Conservation (phyloP, 2,329 filamentous ascomycete species). For the Phyllosticta citriasiana region DNA sequence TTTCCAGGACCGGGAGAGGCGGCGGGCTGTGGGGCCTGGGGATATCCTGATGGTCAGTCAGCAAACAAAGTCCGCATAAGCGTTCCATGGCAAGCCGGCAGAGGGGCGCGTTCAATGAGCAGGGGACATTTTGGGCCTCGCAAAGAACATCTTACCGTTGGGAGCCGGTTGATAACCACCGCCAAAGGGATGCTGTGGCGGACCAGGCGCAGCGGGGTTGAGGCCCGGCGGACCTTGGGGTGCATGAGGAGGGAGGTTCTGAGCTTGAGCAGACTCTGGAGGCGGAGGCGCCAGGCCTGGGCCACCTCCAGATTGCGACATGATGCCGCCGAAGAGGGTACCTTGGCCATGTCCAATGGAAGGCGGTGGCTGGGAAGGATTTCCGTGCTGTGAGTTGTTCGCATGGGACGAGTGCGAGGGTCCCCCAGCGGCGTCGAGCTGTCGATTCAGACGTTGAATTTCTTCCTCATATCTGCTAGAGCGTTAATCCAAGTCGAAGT, state of each 20-base stretch:
- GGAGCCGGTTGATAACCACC: constrained; percentile 57
- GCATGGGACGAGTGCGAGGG: constrained; percentile 56
- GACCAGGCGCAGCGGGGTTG: constrained; percentile 42
- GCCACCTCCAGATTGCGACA: constrained; percentile 75
- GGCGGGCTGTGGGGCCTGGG: constrained; percentile 73
- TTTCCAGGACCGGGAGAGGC: constrained; percentile 72
- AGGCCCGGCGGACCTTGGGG: constrained; percentile 65
- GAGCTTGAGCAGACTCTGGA: constrained; percentile 50
- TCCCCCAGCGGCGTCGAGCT: constrained; percentile 65
- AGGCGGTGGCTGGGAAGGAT: constrained; percentile 74
- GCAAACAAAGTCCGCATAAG: not conserved
- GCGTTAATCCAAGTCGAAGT: not conserved
- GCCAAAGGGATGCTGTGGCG: constrained; percentile 60
- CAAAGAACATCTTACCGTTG: constrained; percentile 43
- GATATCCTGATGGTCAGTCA: constrained; percentile 49
- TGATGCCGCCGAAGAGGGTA: constrained; percentile 90
- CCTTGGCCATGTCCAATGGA: constrained; percentile 78
- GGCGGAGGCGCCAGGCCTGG: constrained; percentile 67
- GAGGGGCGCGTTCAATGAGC: not conserved
- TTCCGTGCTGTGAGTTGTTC: constrained; percentile 62
- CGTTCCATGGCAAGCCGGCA: constrained; percentile 25
- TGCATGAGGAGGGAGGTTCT: constrained; percentile 55
- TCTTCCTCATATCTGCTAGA: constrained; percentile 82
- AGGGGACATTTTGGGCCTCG: not conserved
- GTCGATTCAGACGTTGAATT: constrained; percentile 72